phyloP scores from a whole-genome alignment of 148 eudicot genomes.

The Simmondsia chinensis region DNA sequence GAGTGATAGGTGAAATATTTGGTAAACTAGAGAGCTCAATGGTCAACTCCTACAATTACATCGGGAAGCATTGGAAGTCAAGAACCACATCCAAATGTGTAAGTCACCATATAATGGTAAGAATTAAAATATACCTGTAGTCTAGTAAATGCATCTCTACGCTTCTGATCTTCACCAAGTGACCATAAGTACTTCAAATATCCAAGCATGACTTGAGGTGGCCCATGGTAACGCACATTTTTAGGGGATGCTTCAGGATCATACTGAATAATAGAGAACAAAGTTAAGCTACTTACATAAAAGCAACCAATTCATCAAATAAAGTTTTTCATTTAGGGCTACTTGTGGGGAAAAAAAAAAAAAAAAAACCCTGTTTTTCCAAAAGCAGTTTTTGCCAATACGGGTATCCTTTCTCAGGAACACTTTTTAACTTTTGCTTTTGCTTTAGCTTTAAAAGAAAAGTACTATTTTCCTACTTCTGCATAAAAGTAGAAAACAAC shows the following conservation, averaged over 20 bases:
- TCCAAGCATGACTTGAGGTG: constrained; percentile 90
- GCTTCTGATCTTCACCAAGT: constrained; percentile 87
- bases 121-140: constrained; percentile 49
- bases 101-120: too few species aligned
- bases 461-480: too few species aligned
- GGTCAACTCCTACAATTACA: constrained; percentile 50
- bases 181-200: constrained; percentile 94
- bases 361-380: too few species aligned
- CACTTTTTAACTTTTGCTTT: too few species aligned
- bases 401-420: too few species aligned
- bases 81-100: too few species aligned
- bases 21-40: constrained; percentile 51
- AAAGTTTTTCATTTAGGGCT: too few species aligned
- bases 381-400: too few species aligned
- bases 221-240: constrained; percentile 59
- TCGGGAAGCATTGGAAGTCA: background rate
- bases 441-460: too few species aligned
- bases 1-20: constrained; percentile 26
- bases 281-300: background rate
- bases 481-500: too few species aligned
- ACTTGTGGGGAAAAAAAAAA: background rate
- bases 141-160: constrained; percentile 81
- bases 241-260: constrained; percentile 83
- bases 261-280: constrained; percentile 36
- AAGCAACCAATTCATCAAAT: background rate